Evolutionary conservation across 768 basidiomycete genomes (phyloP), one percentile per base, ranked within the genome.

Genomic region (Phlebiopsis gigantea): DNA sequence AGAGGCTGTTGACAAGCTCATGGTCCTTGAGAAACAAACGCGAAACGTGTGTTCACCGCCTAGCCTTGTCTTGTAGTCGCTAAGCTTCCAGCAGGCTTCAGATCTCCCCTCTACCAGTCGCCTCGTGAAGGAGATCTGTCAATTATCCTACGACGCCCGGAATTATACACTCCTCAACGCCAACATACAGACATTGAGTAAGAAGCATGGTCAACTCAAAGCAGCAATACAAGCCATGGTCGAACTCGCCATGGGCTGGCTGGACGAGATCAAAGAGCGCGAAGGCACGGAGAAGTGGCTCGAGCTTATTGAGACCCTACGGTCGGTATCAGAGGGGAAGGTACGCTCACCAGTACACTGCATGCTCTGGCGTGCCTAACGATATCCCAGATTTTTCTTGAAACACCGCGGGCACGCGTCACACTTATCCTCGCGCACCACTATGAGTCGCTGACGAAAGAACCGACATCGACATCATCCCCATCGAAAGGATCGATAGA

Each of bases 201-300:
- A 97, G 80, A 98, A 98, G 66, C 97, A 98, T 71, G 96, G 97
- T 0, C 97, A 99, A 68, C 77, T 98, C 61, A 95, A 98, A 69
- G 89, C 80, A 49, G 89, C 85, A 1, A 84, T 95, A 12, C 90
- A 94, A 65, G 81, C 85, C n/a, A 88, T 99, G 67, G 94, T 98
- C 9, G 95, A 98, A 66, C 82, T 83, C 58, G 79, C 83, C 2
- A 88, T 95, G 74, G 75, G 73, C 3, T 98, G 90, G 87, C 72
- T 98, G 46, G 84, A 87, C 12, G 85, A 87, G 50, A 79, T 95
- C 56, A 85, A 85, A 64, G 69, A 80, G 65, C 72, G 76, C 43
- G 79, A 85, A 61, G 90, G 90, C 42, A 73, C 77, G 22, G 83
- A 84, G 61, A 81, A 79, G 66, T 95, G 93, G 90, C 73, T 98